Evolutionary conservation across 768 basidiomycete genomes (phyloP).

Genomic region (Paxillus rubicundulus): DNA sequence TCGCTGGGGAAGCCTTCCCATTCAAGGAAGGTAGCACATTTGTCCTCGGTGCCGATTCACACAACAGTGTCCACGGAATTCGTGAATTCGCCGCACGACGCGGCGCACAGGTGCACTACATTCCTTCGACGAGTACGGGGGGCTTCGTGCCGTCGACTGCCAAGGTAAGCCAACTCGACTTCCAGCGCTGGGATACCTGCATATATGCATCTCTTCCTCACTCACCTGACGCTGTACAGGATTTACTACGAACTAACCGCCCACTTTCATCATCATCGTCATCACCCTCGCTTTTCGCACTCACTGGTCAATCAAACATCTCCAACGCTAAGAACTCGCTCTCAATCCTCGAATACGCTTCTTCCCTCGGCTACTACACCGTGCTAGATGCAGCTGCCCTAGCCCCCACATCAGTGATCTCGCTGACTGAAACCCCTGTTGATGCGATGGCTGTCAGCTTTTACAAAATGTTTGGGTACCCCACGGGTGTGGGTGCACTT

Average conservation of each 20-base stretch:
- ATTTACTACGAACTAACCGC: slow-evolving; percentile 49
- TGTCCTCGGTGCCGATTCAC: slow-evolving; percentile 74
- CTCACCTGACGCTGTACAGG: slow-evolving; percentile 35
- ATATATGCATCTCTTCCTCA: slow-evolving; percentile 17
- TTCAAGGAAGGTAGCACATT: slow-evolving; percentile 57
- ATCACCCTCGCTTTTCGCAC: slow-evolving; percentile 60
- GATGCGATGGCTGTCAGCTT: slow-evolving; percentile 85
- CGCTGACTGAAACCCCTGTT: slow-evolving; percentile 61
- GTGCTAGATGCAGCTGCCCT: slow-evolving; percentile 83
- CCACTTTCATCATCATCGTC: slow-evolving; percentile 32
- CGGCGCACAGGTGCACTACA: slow-evolving; percentile 60
- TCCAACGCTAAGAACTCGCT: slow-evolving; percentile 72
- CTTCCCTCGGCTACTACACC: slow-evolving; percentile 67
- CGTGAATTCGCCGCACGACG: slow-evolving; percentile 61
- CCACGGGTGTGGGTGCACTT: slow-evolving; percentile 80
- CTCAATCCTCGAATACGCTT: slow-evolving; percentile 60
- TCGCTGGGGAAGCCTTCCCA: slow-evolving; percentile 79
- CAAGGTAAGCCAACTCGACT: slow-evolving; percentile 47
- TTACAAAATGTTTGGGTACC: slow-evolving; percentile 90
- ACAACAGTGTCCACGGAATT: slow-evolving; percentile 84
- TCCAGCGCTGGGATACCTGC: neutral
- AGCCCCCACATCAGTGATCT: slow-evolving; percentile 68
- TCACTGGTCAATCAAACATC: slow-evolving; percentile 82
- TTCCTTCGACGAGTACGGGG: slow-evolving; percentile 59
- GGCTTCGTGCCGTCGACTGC: slow-evolving; percentile 59